These are phyloP conservation scores for Paramecium bursaria DNA, from an alignment of 73 alveolate genomes.

Conservation along the genomic window DNA sequence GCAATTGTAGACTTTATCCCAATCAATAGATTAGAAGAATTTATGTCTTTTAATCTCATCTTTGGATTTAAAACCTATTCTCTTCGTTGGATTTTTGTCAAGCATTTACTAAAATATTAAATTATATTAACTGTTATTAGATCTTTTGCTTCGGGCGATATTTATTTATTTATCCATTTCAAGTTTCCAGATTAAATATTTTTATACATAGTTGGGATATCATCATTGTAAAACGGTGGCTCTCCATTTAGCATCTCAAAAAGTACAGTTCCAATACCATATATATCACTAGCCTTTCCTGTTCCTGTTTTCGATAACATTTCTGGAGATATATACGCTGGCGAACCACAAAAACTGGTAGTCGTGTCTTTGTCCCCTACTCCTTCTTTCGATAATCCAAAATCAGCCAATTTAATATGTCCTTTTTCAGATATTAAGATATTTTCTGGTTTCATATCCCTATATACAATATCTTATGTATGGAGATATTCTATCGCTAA, in stretches of 20 bases:
- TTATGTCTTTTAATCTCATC: conserved; percentile 90
- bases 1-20: conserved; percentile 84
- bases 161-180: conserved; percentile 74
- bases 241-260: conserved; percentile 85
- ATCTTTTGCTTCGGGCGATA: conserved; percentile 73
- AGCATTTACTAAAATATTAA: conserved; percentile 72
- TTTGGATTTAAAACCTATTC: conserved; percentile 88
- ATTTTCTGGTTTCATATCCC: conserved; percentile 94
- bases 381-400: conserved; percentile 89
- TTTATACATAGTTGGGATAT: conserved; percentile 77
- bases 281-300: conserved; percentile 86
- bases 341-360: conserved; percentile 87
- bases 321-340: conserved; percentile 89
- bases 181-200: conserved; percentile 80
- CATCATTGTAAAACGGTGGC: conserved; percentile 84
- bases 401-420: conserved; percentile 90
- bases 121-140: conserved; percentile 5
- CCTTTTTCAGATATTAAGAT: conserved; percentile 79
- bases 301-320: conserved; percentile 80
- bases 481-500: conserved; percentile 88
- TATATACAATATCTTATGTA: conserved; percentile 82
- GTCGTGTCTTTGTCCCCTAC: conserved; percentile 74
- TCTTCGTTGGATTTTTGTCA: conserved; percentile 88
- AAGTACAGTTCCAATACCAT: conserved; percentile 87
- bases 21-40: conserved; percentile 87